Base-by-base conservation (phyloP, 306 rosid genomes). In the Trichosanthes truncata region DNA sequence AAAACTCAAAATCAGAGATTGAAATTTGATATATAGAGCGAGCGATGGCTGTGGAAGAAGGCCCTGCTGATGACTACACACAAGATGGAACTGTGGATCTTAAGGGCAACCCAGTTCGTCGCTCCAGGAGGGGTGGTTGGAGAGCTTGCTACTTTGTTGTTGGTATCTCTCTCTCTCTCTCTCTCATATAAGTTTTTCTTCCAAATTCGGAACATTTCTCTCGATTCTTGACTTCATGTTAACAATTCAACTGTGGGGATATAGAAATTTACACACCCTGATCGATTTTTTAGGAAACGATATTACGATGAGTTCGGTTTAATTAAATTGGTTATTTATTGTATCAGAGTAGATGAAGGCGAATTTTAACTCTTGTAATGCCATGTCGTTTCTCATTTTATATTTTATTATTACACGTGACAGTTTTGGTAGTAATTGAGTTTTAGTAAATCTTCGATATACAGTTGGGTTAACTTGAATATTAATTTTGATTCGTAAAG, bases 51-150 rank as follows among this genome's bases (percentile, higher is more conserved):
- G 79, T 72, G 23, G 93, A 89, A 85, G 92, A 89, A 53, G 93
- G 25, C 0, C 36, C 21, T 8, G 84, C 81, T 31, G 78, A 48
- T 29, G 81, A 83, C 6, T 90, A 87, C 85, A 92, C 97, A 20
- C 78, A 92, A 77, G 98, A 94, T 79, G 97, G 98, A 17, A 94
- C 94, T 0, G 96, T 94, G 69, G 89, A 82, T 87, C 96, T 94
- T 9, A 90, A 84, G 56, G 97, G 98, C 21, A 94, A 88, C 61
- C 97, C 94, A 4, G 84, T 87, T 72, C 89, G 87, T 78, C 82
- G 96, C 72, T 89, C 92, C 88, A 88, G 89, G 75, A 79, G 85
- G 40, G 98, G 98, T 29, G 92, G 96, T 36, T 94, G 97, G 97
- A 89, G 63, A 59, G 98, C 98, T 84, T 94, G 98, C 82, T 90